Evolutionary conservation across 2,329 filamentous ascomycete genomes (phyloP), one percentile per base, ranked within the genome.

Genomic region (Lecanoromycetidae sp.): DNA sequence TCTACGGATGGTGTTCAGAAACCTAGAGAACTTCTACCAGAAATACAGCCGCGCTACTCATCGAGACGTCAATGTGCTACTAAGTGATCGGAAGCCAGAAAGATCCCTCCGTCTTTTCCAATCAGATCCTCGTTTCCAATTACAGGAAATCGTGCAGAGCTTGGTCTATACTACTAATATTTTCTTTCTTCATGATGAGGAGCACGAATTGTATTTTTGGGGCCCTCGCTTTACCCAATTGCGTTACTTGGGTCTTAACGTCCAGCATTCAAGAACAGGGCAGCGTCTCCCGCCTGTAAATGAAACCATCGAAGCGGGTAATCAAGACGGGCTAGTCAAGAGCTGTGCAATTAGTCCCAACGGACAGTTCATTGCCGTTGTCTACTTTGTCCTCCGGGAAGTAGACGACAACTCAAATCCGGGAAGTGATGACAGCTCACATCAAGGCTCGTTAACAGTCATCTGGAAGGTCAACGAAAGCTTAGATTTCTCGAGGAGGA

Each of bases 131-230:
- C 38, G 17, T 7, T 29, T 19, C 6, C 38, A 32, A 30, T 32
- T 41, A 7, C n/a, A 29, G 13, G n/a, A 37, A 19, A 20, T 6
- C 15, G 6, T 32, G 6, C 25, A 22, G n/a, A 7, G 10, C 12
- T 33, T 15, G 5, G 3, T 4, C 2, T 22, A 4, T 17, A 9
- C 5, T 23, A 2, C 20, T 15, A 6, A 9, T 3, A 12, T 32
- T 10, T 41, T 41, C 22, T 29, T 41, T 4, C 19, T 41, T 29
- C 38, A 41, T 20, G 26, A 41, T 29, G 38, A 41, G 38, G 26
- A 3, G 10, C 38, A 12, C 10, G 15, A 32, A 20, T 2, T 41
- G 2, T 41, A 41, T 27, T 29, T 41, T 19, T 41, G 38, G 38
- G 38, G 38, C 13, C 8, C 29, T 10, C 17, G 8, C 4, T 1